phyloP scores from a whole-genome alignment of 345 rosid genomes.

The Alliaria petiolata region DNA sequence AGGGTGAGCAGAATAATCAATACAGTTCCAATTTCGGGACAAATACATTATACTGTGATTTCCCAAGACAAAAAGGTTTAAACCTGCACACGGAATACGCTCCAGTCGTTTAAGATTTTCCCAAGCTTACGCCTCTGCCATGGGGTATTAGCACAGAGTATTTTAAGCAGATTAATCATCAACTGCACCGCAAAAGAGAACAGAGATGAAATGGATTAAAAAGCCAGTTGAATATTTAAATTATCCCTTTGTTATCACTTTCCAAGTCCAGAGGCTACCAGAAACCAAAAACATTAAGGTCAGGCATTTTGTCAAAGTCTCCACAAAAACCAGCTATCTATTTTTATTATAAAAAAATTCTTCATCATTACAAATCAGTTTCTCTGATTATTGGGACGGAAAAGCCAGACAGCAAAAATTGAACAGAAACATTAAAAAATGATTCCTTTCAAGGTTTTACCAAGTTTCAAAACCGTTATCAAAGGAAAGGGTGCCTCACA shows the following conservation, averaged over 20 bases:
- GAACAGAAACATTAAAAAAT: background rate
- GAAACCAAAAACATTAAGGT: background rate
- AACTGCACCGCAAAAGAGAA: conserved; percentile 58
- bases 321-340: background rate
- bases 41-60: conserved; percentile 3
- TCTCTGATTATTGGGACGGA: background rate
- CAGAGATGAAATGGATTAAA: conserved; percentile 22
- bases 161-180: conserved; percentile 80
- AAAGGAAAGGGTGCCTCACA: background rate
- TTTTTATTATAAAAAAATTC: background rate
- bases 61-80: conserved; percentile 5
- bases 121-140: conserved; percentile 99
- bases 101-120: conserved; percentile 95
- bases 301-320: background rate
- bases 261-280: background rate
- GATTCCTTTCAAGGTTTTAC: background rate
- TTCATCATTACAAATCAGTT: background rate
- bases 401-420: too few species aligned
- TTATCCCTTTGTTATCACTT: background rate
- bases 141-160: conserved; percentile 89
- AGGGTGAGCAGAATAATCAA: background rate
- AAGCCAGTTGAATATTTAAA: background rate
- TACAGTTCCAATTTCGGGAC: background rate
- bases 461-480: conserved; percentile 3
- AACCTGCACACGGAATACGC: conserved; percentile 78